These are phyloP conservation scores for Benincasa hispida DNA, from an alignment of 306 rosid species.

Conservation along the genomic window DNA sequence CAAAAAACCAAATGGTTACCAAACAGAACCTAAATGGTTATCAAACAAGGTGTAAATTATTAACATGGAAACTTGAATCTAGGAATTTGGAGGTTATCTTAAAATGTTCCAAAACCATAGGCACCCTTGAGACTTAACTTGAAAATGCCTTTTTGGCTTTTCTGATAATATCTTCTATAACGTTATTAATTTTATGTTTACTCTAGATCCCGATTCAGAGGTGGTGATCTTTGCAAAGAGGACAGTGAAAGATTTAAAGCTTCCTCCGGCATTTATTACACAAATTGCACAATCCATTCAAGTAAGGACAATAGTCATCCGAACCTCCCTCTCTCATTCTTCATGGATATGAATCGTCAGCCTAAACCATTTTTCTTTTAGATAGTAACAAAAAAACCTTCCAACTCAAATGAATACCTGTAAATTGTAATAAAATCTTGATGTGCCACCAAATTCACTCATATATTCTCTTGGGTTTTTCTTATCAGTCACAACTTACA, in stretches of 20 bases:
- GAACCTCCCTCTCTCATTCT: neutral
- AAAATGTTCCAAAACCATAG: neutral
- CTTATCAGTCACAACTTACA: conserved; percentile 56
- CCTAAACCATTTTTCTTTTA: neutral
- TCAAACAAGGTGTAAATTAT: neutral
- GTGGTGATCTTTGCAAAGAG: conserved; percentile 60
- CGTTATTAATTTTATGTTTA: neutral
- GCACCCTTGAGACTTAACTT: neutral
- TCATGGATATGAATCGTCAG: conserved; percentile 3
- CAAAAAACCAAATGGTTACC: no score
- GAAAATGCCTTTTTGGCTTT: neutral
- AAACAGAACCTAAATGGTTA: no score
- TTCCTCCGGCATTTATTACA: conserved; percentile 65
- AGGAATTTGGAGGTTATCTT: neutral
- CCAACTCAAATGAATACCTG: neutral
- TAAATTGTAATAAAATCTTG: neutral
- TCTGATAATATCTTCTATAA: neutral
- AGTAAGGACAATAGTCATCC: conserved; percentile 21
- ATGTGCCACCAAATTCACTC: neutral
- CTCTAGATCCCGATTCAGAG: conserved; percentile 72
- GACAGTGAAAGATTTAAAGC: conserved; percentile 72
- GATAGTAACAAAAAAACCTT: neutral
- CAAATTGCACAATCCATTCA: conserved; percentile 77
- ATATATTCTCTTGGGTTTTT: conserved; percentile 4
- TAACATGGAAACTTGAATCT: neutral